These are phyloP conservation scores for Mycena venus DNA, from an alignment of 768 basidiomycete genomes.

Conservation along the genomic window DNA sequence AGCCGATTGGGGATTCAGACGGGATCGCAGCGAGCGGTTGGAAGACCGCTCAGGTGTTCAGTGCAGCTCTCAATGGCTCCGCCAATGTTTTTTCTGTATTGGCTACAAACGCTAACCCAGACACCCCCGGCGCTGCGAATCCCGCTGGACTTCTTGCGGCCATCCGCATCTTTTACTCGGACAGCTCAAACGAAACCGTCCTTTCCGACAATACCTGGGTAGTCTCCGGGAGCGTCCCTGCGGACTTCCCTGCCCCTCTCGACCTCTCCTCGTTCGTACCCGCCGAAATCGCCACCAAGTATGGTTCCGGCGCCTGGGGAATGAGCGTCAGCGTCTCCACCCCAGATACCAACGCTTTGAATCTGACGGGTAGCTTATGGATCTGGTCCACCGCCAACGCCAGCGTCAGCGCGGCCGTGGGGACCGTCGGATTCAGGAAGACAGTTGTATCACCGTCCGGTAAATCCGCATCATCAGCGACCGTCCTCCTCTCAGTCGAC, in stretches of 20 bases:
- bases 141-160: conserved; percentile 29
- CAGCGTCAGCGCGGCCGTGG: conserved; percentile 2
- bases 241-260: conserved; percentile 16
- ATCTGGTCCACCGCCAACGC: conserved; percentile 23
- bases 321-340: neutral
- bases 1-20: conserved; percentile 23
- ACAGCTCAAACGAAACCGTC: conserved; percentile 18
- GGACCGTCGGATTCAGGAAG: conserved; percentile 28
- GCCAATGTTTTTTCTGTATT: conserved; percentile 26
- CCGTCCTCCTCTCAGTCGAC: conserved; percentile 15
- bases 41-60: conserved; percentile 4
- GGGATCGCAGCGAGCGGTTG: neutral
- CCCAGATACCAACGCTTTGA: neutral
- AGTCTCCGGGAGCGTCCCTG: conserved; percentile 11
- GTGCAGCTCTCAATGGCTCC: conserved; percentile 20
- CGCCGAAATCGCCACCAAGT: conserved; percentile 12
- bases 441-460: neutral
- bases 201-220: conserved; percentile 24
- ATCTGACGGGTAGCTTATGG: conserved; percentile 21
- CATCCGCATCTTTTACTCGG: conserved; percentile 12
- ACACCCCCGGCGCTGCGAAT: neutral
- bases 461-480: conserved; percentile 15
- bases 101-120: neutral
- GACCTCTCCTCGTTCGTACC: conserved; percentile 21
- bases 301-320: conserved; percentile 26